A percentile compares a stretch with the other conserved stretches of the same genome.
Conservation (phyloP, 2,329 filamentous ascomycete species). For the Onygenales sp. region DNA sequence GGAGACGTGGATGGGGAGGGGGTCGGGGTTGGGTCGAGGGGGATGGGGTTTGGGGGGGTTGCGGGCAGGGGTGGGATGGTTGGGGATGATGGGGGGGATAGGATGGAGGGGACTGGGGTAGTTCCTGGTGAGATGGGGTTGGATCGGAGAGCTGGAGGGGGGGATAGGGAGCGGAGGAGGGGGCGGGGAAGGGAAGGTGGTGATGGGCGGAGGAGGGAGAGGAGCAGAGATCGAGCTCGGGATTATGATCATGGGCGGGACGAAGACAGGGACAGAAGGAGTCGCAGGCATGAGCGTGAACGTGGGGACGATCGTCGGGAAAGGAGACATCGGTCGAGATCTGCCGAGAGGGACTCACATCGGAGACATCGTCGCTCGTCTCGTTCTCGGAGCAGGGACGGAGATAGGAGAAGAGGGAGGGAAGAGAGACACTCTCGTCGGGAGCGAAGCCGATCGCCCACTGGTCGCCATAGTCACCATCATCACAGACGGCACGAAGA, state of each 20-base stretch:
- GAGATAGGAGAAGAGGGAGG: constrained; percentile 16
- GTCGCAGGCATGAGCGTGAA: constrained; percentile 25
- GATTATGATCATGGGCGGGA: constrained; percentile 3
- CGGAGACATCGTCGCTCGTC: constrained; percentile 17
- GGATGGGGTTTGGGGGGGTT: constrained; percentile 26
- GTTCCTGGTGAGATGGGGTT: constrained; percentile 8
- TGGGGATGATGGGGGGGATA: constrained; percentile 19
- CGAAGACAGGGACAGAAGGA: constrained; percentile 38
- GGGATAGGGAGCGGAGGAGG: constrained; percentile 22
- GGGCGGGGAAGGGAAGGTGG: constrained; percentile 26
- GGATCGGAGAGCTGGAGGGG: constrained; percentile 24
- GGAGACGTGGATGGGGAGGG: constrained; percentile 16
- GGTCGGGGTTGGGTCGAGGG: constrained; percentile 18
- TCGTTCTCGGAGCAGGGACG: constrained; percentile 22
- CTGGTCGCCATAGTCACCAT: constrained; percentile 16
- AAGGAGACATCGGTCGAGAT: constrained; percentile 23
- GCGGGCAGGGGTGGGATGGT: constrained; percentile 21
- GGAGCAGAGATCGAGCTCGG: constrained; percentile 18
- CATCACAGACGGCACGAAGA: constrained; percentile 20
- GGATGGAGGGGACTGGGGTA: constrained; percentile 17
- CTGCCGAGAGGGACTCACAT: constrained; percentile 6
- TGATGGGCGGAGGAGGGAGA: constrained; percentile 21
- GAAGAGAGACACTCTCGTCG: constrained; percentile 15
- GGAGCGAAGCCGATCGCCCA: constrained; percentile 17
- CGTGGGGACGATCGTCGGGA: constrained; percentile 19